Percentiles rank a stretch among this genome's conserved stretches.
phyloP scores from a whole-genome alignment of 768 basidiomycete genomes.

The Porphyrellus cyaneotinctus region DNA sequence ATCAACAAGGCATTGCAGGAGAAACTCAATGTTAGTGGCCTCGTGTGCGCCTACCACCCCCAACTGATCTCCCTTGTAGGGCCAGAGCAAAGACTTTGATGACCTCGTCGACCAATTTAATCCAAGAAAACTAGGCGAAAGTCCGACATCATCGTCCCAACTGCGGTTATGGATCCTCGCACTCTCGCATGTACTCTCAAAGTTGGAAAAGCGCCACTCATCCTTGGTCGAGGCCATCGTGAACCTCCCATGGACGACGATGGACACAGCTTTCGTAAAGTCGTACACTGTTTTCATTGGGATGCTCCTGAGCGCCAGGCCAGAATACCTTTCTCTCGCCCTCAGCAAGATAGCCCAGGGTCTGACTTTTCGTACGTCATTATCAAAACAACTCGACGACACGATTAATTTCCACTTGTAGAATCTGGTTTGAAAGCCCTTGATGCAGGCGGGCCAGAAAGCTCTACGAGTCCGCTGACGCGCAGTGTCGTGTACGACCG shows the following conservation, averaged over 20 bases:
- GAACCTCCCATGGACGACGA: slow-evolving; percentile 87
- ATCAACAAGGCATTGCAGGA: slow-evolving; percentile 77
- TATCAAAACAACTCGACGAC: slow-evolving; percentile 2
- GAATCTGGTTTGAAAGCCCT: slow-evolving; percentile 71
- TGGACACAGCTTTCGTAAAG: slow-evolving; percentile 80
- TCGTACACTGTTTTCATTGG: slow-evolving; percentile 87
- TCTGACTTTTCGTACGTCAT: slow-evolving; percentile 79
- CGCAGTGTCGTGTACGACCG: slow-evolving; percentile 82
- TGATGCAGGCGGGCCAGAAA: slow-evolving; percentile 53
- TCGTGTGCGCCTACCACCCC: slow-evolving; percentile 9
- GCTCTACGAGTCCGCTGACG: slow-evolving; percentile 68
- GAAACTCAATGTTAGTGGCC: slow-evolving; percentile 56
- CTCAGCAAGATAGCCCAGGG: slow-evolving; percentile 79
- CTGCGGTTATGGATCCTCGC: slow-evolving; percentile 81
- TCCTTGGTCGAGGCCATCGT: slow-evolving; percentile 83
- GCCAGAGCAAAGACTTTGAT: slow-evolving; percentile 72
- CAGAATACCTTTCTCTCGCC: slow-evolving; percentile 86
- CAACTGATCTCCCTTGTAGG: slow-evolving; percentile 41
- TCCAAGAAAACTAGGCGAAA: slow-evolving; percentile 37
- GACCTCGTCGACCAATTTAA: slow-evolving; percentile 88
- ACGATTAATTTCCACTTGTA: slow-evolving; percentile 27
- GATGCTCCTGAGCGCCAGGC: slow-evolving; percentile 85
- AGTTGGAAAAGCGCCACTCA: slow-evolving; percentile 77
- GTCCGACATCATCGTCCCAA: slow-evolving; percentile 42
- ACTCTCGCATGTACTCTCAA: slow-evolving; percentile 87